Base-by-base conservation (phyloP, 78 protist species). In the Dictyostelium discoideum region DNA sequence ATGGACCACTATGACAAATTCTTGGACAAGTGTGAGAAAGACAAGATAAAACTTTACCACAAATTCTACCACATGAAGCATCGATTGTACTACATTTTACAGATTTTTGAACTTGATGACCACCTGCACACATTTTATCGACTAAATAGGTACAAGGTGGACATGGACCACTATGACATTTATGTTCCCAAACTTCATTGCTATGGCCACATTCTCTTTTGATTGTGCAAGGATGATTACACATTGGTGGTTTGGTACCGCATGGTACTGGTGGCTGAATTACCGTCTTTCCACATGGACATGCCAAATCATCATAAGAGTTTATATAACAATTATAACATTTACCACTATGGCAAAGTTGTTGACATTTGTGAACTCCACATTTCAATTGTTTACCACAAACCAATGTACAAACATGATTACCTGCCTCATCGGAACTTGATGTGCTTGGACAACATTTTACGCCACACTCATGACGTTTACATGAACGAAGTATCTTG, bases 161-260 rank as follows among this genome's bases (percentile, higher is more conserved):
- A 65, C 98, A 97, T 4, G 69, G 89, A 9, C 96, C 93, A 13
- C 20, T 13, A n/a, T 97, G 98, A 69, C 98, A 97, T 5, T 54
- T 18, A 73, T 97, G 97, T 78, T 74, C 87, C 29, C 85, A 85
- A n/a, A 93, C 86, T 20, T 65, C 85, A 79, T 84, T 14, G 20
- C 37, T 81, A 81, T 97, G 98, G 14, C 97, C 98, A 57, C 98
- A 92, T 32, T 89, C 93, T 18, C 97, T 8, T 32, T 67, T 77
- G 24, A 46, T 48, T 22, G 16, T 10, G 54, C 98, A 97, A 22
- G 92, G 95, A n/a, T 82, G 82, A 3, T 11, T 9, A 72, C 98
- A 97, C 10, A 37, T 42, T n/a, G 97, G 98, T 20, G 81, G 86
- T 85, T 85, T 76, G 3, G 94, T 87, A 8, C 97, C 97, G 74